Evolutionary conservation across 2,329 filamentous ascomycete species (phyloP), one percentile per base, ranked within the genome.

Genomic region (Alternaria sp.): DNA sequence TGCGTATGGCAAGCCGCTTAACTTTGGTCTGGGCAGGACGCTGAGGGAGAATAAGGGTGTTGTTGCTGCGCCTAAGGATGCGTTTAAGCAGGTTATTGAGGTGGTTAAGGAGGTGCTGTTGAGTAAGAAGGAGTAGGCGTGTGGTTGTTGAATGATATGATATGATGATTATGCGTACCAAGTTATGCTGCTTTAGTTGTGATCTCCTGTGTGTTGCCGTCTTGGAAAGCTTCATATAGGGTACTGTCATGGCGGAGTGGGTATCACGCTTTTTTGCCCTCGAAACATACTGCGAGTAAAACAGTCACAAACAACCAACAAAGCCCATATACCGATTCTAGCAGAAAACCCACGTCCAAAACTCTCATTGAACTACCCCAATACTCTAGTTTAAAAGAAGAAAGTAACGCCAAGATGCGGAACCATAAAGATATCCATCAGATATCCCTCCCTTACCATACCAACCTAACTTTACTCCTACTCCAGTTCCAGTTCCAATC

Each of bases 31-130:
- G 60, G 96, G 96, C 54, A 87, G 96, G 78, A 98, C 94, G 43
- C 84, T 99, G 73, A 89, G 88, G 73, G 88, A 90, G 75, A 99
- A 99, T 83, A 97, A 94, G 86, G 96, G 96, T 44, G 93, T 99
- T 26, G 89, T 99, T 68, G 96, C 95, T 33, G 93, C 94, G 30
- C 93, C 94, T 2, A 89, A 86, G 69, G 88, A 87, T 33, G 87
- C 96, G 25, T 94, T 98, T 77, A 85, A 79, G 25, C 83, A 90
- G 73, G 93, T 98, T 6, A 87, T 98, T 55, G 85, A 88, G 70
- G 95, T 87, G 5, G 96, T 99, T 1, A 92, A 93, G 82, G 88
- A 90, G 71, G 94, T 97, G 21, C 84, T 97, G 21, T 84, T 97
- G 68, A 82, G 67, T 43, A 76, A 73, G 8, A 79, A 79, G 54